A percentile compares a stretch with the other conserved stretches of the same genome.
These are phyloP conservation scores for Pseudovirgaria hyperparasitica DNA, from an alignment of 2,329 filamentous ascomycete species.

Conservation along the genomic window DNA sequence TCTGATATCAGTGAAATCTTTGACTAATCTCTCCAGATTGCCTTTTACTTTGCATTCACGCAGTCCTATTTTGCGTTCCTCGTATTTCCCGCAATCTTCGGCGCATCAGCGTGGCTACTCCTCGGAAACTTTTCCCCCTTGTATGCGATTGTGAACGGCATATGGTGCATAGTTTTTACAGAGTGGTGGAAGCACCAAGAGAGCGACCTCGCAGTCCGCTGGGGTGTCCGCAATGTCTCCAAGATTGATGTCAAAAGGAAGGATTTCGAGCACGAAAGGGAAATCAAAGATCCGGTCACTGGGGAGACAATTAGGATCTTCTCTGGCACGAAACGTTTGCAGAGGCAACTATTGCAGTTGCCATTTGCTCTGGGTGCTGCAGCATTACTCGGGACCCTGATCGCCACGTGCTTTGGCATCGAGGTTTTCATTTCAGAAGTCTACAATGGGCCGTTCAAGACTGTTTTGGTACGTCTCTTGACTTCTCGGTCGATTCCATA, in stretches of 20 bases:
- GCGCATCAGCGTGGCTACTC: constrained; percentile 66
- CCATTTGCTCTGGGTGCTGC: constrained; percentile 72
- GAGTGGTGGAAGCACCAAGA: constrained; percentile 97
- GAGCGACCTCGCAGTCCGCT: constrained; percentile 70
- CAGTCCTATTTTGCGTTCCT: constrained; percentile 83
- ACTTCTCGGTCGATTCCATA: not conserved
- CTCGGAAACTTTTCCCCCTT: constrained; percentile 72
- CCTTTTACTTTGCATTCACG: constrained; percentile 91
- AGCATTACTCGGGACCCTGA: constrained; percentile 63
- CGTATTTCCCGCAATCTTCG: constrained; percentile 67
- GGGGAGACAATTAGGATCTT: constrained; percentile 69
- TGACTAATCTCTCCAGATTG: constrained; percentile 41
- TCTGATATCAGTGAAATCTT: no score
- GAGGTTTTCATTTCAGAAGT: constrained; percentile 95
- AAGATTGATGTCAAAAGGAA: constrained; percentile 64
- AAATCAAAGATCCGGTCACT: constrained; percentile 66
- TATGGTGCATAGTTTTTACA: constrained; percentile 86
- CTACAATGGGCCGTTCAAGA: constrained; percentile 79
- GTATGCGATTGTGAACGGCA: constrained; percentile 63
- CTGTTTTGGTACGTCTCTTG: constrained; percentile 53
- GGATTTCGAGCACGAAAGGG: constrained; percentile 68
- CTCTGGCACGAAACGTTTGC: constrained; percentile 59
- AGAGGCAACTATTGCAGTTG: constrained; percentile 66
- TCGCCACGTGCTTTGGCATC: constrained; percentile 76
- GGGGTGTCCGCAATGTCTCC: constrained; percentile 78